Evolutionary conservation across 208 protist genomes (phyloP), one percentile per base, ranked within the genome.

Genomic region (Wallacemonas sp.): DNA sequence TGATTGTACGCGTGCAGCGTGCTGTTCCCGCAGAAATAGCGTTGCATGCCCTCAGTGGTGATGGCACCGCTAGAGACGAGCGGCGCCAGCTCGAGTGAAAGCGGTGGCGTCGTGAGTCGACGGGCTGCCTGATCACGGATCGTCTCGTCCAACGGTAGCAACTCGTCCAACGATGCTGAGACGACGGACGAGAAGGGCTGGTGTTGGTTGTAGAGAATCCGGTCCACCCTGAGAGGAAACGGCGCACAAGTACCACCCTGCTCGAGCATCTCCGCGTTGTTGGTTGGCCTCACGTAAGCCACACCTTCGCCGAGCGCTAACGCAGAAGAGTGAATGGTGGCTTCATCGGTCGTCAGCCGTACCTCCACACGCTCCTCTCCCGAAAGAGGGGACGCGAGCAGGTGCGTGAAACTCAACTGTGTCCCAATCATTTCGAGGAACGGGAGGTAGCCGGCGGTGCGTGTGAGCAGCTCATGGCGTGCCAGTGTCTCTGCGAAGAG

Each of bases 231-330:
- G 10, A 83, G 68, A 0, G 71, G 66, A 44, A 83, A 79, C 6
- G 55, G 61, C 13, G 41, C 44, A 29, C 22, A 53, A 10, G 33
- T 33, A 3, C 29, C 41, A 17, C 66, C 63, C 1, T 57, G 22
- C 29, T 70, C 67, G 12, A 68, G 48, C 21, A 77, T 48, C 36
- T 70, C 44, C 3, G 38, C 68, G 54, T 87, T 86, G 68, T 74
- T 64, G 34, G 71, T 34, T 21, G 72, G 37, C 4, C 71, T 48
- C 0, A 93, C 39, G 66, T 79, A 84, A 53, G 78, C 79, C n/a
- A 80, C 68, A 38, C 80, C 86, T 73, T 94, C 89, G 1, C 89
- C 89, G 39, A 94, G 78, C 4, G 82, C 89, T 36, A 92, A 44
- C 12, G 89, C 73, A 41, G 90, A 77, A 0, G 71, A 78, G 37